Base-by-base conservation (phyloP, 225 moss, liverwort and hornwort species). In the Pseudisothecium myosuroides region DNA sequence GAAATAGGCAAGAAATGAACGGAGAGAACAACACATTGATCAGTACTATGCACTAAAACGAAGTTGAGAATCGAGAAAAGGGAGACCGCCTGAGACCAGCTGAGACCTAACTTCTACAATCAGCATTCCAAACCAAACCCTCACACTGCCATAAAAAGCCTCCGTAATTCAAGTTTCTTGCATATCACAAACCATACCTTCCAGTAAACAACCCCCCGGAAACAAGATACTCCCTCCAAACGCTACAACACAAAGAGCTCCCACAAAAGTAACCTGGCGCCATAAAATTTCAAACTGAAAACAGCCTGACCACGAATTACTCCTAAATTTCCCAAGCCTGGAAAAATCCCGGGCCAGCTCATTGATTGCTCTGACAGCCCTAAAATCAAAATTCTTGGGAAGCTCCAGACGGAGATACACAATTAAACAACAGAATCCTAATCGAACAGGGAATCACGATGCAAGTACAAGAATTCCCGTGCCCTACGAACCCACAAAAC, bases 371-470 rank as follows among this genome's bases (percentile, higher is more conserved):
- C 92, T 22, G 47, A 59, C 31, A 93, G 80, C 88, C 93, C 90
- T 83, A 90, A 91, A 83, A 62, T 72, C 47, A 31, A 75, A 75
- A 88, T 88, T 93, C 88, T 88, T 82, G 87, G 34, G 23, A 85
- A 80, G 84, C 87, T 63, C 31, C 28, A 67, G n/a, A 37, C 21
- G 56, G 32, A 66, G 75, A 58, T 63, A 36, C 10, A 65, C 10
- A 65, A 67, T 81, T 26, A 66, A 36, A 90, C 74, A 80, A 61
- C 62, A 75, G 31, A 86, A 84, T 81, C 88, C 29, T 68, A 60
- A 58, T 69, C 41, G 17, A 83, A 66, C 79, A 59, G 20, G 41
- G 64, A 27, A 85, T 72, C 43, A 49, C n/a, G n/a, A 45, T 59
- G 75, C 52, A 80, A 45, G 73, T 74, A 54, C 27, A n/a, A 76